These are phyloP conservation scores for Rhizophagus sp. DNA, from an alignment of 192 early-diverging fungal genomes.

Conservation along the genomic window DNA sequence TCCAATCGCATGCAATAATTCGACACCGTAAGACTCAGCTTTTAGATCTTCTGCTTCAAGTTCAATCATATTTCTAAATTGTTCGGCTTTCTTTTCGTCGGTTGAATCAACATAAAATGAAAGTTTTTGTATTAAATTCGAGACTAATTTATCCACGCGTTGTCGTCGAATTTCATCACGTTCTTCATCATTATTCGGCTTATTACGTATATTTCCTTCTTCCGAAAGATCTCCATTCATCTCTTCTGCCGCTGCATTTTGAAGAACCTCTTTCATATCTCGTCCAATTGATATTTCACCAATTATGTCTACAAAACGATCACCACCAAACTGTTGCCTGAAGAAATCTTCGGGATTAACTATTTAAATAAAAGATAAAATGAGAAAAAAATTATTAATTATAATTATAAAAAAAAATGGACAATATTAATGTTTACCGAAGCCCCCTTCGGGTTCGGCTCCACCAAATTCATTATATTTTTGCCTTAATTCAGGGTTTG, in stretches of 20 bases:
- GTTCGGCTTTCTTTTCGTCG: constrained; percentile 43
- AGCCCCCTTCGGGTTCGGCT: constrained; percentile 66
- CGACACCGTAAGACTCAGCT: constrained; percentile 88
- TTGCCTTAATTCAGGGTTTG: constrained; percentile 85
- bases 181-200: constrained; percentile 63
- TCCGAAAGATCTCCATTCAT: constrained; percentile 35
- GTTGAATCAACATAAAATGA: constrained; percentile 69
- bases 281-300: constrained; percentile 96
- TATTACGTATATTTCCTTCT: constrained; percentile 62
- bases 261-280: constrained; percentile 85
- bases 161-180: constrained; percentile 54
- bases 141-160: constrained; percentile 71
- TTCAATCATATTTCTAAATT: constrained; percentile 68
- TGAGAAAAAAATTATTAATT: not conserved
- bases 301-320: constrained; percentile 96
- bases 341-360: constrained; percentile 96
- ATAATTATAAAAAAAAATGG: too few relatives aligned
- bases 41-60: constrained; percentile 88
- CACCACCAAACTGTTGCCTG: constrained; percentile 94
- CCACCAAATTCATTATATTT: constrained; percentile 86
- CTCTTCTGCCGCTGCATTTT: constrained; percentile 62
- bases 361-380: constrained; percentile 36
- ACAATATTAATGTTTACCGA: constrained; percentile 44
- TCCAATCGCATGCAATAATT: constrained; percentile 92
- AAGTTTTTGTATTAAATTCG: constrained; percentile 77